Evolutionary conservation across 2,329 filamentous ascomycete genomes (phyloP), one percentile per base, ranked within the genome.

Genomic region (Trichoderma endophyticum): DNA sequence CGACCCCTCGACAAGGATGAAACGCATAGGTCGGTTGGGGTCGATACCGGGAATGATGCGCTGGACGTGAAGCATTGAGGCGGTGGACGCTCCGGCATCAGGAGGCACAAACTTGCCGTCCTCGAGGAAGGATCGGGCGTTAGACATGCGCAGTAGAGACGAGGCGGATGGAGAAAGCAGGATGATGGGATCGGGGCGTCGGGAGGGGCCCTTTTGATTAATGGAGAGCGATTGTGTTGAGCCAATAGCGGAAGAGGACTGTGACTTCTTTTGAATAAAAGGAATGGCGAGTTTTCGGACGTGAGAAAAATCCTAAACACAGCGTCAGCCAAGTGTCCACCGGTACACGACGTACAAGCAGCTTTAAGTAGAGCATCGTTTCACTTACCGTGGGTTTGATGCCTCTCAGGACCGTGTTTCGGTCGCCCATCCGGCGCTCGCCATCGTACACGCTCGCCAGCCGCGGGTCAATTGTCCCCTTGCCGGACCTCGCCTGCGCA

Each of bases 151-250:
- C 48, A 99, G 90, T 63, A 98, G 90, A 2, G 95, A 97, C 3
- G 95, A 98, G 12, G 95, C 96, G 1, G 95, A 98, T 1, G 96
- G 96, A 0, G 96, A 98, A 73, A 99, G 91, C 32, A 99, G 91
- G 80, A 99, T 98, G 82, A 99, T 99, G 63, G 96, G 96, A 80
- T 97, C 87, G 48, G 88, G 87, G 72, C 88, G 84, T 61, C 86
- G 83, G 60, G 81, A 78, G 34, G 85, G 83, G 14, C 79, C 76
- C 80, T 86, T 89, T 73, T 85, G 87, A 78, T 89, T 89, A 66
- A 88, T 82, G 3, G 86, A 81, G 15, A 90, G 83, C 8, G 86
- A 76, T 9, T 84, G 80, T 75, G 83, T 86, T 71, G 80, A 80
- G 57, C 82, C 77, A 34, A 83, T 78, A 73, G 77, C 82, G 21